Conservation (phyloP, 495 filamentous ascomycete genomes). For the Chaetomium tenue region DNA sequence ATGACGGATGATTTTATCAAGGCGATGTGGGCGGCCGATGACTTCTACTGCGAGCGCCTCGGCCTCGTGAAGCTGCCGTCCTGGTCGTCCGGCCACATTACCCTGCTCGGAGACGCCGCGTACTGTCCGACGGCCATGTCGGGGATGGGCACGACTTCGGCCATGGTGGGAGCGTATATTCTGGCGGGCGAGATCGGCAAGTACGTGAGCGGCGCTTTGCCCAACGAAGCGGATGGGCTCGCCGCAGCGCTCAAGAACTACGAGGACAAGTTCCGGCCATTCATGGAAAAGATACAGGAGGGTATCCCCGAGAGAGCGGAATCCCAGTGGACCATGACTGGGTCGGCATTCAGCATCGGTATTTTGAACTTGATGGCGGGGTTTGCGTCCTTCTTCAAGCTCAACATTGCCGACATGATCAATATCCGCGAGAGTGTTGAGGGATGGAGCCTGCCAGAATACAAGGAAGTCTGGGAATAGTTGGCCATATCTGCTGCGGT, state of each 20-base stretch:
- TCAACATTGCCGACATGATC: background rate
- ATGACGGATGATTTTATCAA: background rate
- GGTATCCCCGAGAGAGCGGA: constrained; percentile 5
- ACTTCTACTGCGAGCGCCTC: constrained; percentile 51
- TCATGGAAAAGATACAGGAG: background rate
- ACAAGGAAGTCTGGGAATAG: background rate
- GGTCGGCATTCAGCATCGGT: constrained; percentile 6
- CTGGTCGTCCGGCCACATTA: constrained; percentile 49
- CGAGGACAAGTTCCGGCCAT: constrained; percentile 6
- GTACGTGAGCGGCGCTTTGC: constrained; percentile 12
- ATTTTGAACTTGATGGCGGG: background rate
- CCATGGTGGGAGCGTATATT: constrained; percentile 51
- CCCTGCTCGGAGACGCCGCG: constrained; percentile 55
- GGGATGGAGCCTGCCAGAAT: background rate
- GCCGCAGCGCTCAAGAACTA: background rate
- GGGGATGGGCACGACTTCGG: constrained; percentile 47
- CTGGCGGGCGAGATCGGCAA: constrained; percentile 53
- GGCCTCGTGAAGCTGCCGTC: constrained; percentile 41
- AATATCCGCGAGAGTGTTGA: background rate
- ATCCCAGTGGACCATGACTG: background rate
- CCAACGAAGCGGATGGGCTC: background rate
- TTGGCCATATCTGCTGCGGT: background rate
- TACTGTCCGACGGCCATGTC: constrained; percentile 46
- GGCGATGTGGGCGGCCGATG: constrained; percentile 27
- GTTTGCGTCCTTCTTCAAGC: background rate